A percentile compares a stretch with the other conserved stretches of the same genome.
Conservation (phyloP, 1,284 basidiomycete genomes). For the Xerocomus cyaneibrunnescens region DNA sequence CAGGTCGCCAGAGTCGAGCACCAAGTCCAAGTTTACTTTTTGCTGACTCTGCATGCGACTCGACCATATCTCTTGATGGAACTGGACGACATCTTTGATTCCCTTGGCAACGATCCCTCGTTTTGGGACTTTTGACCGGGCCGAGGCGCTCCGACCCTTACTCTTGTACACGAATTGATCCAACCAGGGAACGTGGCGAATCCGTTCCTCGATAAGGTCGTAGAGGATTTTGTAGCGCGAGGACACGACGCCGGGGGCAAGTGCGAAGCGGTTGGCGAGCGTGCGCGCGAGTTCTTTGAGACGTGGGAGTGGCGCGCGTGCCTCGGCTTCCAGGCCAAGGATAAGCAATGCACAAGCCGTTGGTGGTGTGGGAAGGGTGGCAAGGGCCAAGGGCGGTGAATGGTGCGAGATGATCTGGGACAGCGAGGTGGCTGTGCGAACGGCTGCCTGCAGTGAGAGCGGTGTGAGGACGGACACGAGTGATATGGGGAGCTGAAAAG, state of each 20-base stretch:
- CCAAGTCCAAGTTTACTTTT: constrained; percentile 41
- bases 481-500: constrained; percentile 37
- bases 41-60: constrained; percentile 38
- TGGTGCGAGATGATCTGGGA: constrained; percentile 50
- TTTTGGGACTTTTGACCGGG: constrained; percentile 57
- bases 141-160: constrained; percentile 38
- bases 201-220: constrained; percentile 57
- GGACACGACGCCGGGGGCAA: constrained; percentile 56
- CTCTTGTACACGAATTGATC: constrained; percentile 44
- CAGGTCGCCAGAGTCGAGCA: constrained; percentile 33
- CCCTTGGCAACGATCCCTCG: constrained; percentile 61
- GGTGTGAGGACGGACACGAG: constrained; percentile 42
- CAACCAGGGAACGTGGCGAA: constrained; percentile 70
- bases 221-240: constrained; percentile 65
- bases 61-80: constrained; percentile 58
- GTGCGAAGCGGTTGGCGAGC: constrained; percentile 51
- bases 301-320: constrained; percentile 52
- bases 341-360: constrained; percentile 69
- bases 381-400: constrained; percentile 38
- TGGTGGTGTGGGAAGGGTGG: constrained; percentile 43
- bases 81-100: constrained; percentile 65
- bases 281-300: constrained; percentile 53
- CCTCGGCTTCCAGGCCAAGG: constrained; percentile 69
- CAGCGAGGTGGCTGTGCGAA: constrained; percentile 56
- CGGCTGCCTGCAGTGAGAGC: constrained; percentile 46